Evolutionary conservation across 345 rosid species (phyloP).

Genomic region (Aethionema arabicum): DNA sequence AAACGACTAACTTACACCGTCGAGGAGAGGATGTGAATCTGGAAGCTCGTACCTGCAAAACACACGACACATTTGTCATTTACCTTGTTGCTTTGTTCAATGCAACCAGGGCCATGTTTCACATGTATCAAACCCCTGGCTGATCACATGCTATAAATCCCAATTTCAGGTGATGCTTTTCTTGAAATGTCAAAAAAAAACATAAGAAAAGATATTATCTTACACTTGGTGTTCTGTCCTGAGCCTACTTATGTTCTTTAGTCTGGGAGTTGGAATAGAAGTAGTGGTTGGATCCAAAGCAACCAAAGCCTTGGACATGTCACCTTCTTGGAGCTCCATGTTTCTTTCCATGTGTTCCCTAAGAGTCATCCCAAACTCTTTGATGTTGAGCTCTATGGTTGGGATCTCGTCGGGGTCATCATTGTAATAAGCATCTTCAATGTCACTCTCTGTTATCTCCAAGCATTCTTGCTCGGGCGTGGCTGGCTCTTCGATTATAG

Average conservation of each 20-base stretch:
- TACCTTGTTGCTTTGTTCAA: background rate
- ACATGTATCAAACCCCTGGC: constrained; percentile 6
- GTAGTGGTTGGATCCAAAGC: constrained; percentile 66
- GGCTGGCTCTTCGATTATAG: constrained; percentile 87
- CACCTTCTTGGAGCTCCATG: constrained; percentile 72
- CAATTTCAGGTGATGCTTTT: background rate
- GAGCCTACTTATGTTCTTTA: constrained; percentile 76
- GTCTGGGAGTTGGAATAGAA: constrained; percentile 65
- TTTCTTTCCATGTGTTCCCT: constrained; percentile 57
- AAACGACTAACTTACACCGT: constrained; percentile 50
- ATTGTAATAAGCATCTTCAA: constrained; percentile 55
- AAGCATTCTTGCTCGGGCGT: constrained; percentile 60
- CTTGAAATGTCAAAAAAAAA: constrained; percentile 2
- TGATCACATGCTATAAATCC: constrained; percentile 18
- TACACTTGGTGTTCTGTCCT: constrained; percentile 98
- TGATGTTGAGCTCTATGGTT: constrained; percentile 61
- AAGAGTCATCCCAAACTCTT: constrained; percentile 58
- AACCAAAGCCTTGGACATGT: constrained; percentile 81
- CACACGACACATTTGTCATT: constrained; percentile 28
- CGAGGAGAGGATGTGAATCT: constrained; percentile 82
- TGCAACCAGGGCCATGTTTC: no score
- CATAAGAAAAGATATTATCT: constrained; percentile 41
- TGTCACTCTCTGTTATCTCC: constrained; percentile 56
- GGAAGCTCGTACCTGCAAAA: constrained; percentile 85
- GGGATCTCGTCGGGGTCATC: constrained; percentile 89